Conservation (phyloP, 495 filamentous ascomycete genomes). For the Hyaloscypha variabilis region DNA sequence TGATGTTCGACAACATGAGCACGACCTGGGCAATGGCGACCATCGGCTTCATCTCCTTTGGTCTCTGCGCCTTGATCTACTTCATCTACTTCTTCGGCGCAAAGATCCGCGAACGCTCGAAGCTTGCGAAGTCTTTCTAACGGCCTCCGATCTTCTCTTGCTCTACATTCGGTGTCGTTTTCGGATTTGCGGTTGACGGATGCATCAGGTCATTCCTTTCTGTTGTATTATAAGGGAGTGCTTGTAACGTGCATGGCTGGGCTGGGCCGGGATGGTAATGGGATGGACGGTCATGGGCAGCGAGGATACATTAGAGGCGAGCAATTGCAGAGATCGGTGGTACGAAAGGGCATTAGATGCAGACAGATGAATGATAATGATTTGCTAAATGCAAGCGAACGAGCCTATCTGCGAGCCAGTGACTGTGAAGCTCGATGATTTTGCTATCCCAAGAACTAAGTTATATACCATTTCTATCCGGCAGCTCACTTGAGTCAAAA, state of each 20-base stretch:
- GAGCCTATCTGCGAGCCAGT: too few species aligned
- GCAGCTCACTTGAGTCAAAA: too few species aligned
- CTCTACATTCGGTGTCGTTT: not conserved
- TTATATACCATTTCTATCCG: too few species aligned
- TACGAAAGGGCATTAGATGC: not conserved
- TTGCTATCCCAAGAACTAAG: too few species aligned
- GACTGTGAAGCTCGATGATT: too few species aligned
- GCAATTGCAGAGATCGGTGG: not conserved
- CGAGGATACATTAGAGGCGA: not conserved
- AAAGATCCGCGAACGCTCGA: slow-evolving; percentile 22
- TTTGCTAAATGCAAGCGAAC: not conserved
- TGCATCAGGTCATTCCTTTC: not conserved
- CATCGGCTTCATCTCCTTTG: slow-evolving; percentile 40
- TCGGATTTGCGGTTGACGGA: not conserved
- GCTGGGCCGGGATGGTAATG: not conserved
- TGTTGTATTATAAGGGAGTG: not conserved
- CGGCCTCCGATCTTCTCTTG: not conserved
- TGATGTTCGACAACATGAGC: slow-evolving; percentile 41
- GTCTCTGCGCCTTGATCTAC: slow-evolving; percentile 39
- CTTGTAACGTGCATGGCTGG: not conserved
- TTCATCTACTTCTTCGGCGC: slow-evolving; percentile 41
- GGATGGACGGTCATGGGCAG: not conserved
- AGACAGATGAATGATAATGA: not conserved
- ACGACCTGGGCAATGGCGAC: slow-evolving; percentile 42
- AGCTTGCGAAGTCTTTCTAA: slow-evolving; percentile 5